Base-by-base conservation (phyloP, 2,329 filamentous ascomycete genomes). In the Orbilia brochopaga region DNA sequence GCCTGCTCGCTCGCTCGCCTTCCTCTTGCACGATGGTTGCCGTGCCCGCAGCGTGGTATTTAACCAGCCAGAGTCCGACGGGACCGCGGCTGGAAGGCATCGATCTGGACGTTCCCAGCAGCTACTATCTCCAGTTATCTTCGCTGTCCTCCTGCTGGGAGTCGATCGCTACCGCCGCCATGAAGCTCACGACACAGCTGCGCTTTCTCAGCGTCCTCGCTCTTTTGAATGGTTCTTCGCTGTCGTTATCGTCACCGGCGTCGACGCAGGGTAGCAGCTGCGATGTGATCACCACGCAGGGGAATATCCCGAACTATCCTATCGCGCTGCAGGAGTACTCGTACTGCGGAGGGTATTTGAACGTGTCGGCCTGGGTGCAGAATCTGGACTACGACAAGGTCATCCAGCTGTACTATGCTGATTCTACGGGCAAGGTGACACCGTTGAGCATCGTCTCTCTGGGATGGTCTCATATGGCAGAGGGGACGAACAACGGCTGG, bases 341-440 rank as follows among this genome's bases (percentile, higher is more conserved):
- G 10, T 70, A 70, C 50, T 70, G 66, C 50, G 59, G 59, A 15
- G 66, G 66, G 7, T 70, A 70, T 27, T 48, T 70, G 42, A 70
- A 70, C n/a, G 59, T 70, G 2, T 64, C 66, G 11, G 66, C 46
- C 0, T 70, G 66, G 66, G 35, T 70, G 24, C 66, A 70, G 55
- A 70, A 70, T 44, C 48, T 70, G 1, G 64, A 70, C 23, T 70
- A 70, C 37, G 64, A 70, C 53, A 70, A 70, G 32, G 59, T 64
- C 15, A 55, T 70, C 56, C 53, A 70, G 55, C 40, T 70, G n/a
- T 70, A 70, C 53, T 70, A 70, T 35, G 66, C 66, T 0, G 51
- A 70, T 70, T 59, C 44, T 2, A 32, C 32, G 23, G 66, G 66
- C 7, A 23, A 42, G 21, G 59, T 64, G 42, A 64, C 66, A 27